A percentile compares a stretch with the other conserved stretches of the same genome.
These are phyloP conservation scores for Conticribra weissflogii DNA, from an alignment of 108 stramenopile species.

Conservation along the genomic window DNA sequence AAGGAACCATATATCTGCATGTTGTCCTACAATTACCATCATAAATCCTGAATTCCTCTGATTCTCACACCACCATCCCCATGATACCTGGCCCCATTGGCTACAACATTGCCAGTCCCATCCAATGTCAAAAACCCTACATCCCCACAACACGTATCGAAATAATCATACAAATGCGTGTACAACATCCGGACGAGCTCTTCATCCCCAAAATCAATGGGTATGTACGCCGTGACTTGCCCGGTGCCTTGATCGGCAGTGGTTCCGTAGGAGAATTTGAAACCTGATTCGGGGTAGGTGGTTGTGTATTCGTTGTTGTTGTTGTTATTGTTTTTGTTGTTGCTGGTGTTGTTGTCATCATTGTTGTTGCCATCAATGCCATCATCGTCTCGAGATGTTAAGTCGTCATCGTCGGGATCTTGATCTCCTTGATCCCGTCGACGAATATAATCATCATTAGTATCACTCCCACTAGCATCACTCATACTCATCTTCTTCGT, in stretches of 20 bases:
- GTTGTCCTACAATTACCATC: too few relatives aligned
- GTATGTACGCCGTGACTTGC: slow-evolving; percentile 67
- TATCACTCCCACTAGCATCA: too few relatives aligned
- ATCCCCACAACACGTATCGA: slow-evolving; percentile 44
- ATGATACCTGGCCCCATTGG: slow-evolving; percentile 13
- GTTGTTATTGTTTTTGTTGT: too few relatives aligned
- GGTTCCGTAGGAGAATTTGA: slow-evolving; percentile 74
- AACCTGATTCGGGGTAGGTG: slow-evolving; percentile 60
- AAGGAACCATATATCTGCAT: too few relatives aligned
- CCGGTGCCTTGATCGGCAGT: slow-evolving; percentile 46
- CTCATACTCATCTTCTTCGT: too few relatives aligned
- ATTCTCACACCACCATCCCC: not conserved
- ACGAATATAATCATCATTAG: too few relatives aligned
- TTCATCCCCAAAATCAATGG: slow-evolving; percentile 76
- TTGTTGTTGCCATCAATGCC: not conserved
- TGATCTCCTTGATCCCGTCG: too few relatives aligned
- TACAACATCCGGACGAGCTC: slow-evolving; percentile 68
- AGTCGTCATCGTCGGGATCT: too few relatives aligned
- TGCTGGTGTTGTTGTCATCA: too few relatives aligned
- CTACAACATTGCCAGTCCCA: slow-evolving; percentile 26
- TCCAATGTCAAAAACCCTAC: slow-evolving; percentile 41
- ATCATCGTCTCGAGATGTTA: not conserved
- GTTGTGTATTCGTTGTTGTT: slow-evolving; percentile 22
- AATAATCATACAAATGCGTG: slow-evolving; percentile 67
- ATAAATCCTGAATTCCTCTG: too few relatives aligned